phyloP scores from a whole-genome alignment of 495 filamentous ascomycete species.

The Penicillium lividum region DNA sequence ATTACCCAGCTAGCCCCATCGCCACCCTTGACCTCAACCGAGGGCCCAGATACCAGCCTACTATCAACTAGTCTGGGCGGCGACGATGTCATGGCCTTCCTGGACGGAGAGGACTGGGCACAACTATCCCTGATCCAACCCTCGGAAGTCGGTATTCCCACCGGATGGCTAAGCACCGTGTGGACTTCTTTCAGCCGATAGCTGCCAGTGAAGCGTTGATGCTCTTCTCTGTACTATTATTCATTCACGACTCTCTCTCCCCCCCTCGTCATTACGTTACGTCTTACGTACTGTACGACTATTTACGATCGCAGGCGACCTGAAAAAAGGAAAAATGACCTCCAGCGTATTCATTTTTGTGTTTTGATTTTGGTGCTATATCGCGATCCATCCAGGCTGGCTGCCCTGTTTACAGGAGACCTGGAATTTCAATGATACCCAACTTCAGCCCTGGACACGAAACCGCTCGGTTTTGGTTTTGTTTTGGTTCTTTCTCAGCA shows the following conservation, averaged over 20 bases:
- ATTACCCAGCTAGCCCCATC: conserved; percentile 39
- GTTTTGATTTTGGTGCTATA: background rate
- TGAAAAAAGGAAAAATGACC: background rate
- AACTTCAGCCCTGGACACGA: background rate
- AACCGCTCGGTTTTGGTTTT: background rate
- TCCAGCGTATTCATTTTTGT: background rate
- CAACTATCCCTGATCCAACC: conserved; percentile 33
- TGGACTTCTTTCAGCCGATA: conserved; percentile 41
- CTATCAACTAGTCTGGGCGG: conserved; percentile 45
- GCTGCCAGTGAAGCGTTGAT: background rate
- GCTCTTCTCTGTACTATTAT: conserved; percentile 12
- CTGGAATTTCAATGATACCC: background rate
- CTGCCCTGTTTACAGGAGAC: background rate
- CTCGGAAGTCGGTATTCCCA: conserved; percentile 38
- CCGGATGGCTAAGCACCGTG: conserved; percentile 45
- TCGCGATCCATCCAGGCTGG: background rate
- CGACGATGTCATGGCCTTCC: conserved; percentile 49
- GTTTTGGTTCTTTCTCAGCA: background rate
- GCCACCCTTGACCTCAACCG: conserved; percentile 38
- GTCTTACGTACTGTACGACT: conserved; percentile 13
- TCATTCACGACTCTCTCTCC: conserved; percentile 9
- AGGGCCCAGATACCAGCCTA: conserved; percentile 29
- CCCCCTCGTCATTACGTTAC: background rate
- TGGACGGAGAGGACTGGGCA: conserved; percentile 47
- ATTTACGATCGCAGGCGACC: conserved; percentile 6